These are phyloP conservation scores for Ceratocystiopsis sp. DNA, from an alignment of 2,329 filamentous ascomycete species.

Conservation along the genomic window DNA sequence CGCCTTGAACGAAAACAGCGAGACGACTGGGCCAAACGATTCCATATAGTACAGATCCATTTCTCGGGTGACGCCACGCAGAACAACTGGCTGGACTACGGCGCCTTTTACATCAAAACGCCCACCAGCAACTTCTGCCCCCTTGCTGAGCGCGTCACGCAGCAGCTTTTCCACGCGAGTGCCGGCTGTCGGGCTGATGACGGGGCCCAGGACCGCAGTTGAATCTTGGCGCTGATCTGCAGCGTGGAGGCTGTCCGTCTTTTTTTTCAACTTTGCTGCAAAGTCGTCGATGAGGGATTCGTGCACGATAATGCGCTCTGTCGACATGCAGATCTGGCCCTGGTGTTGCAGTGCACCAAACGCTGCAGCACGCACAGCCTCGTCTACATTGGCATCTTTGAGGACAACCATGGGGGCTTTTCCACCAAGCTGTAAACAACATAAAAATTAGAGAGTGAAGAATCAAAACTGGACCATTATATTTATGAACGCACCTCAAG, in stretches of 20 bases:
- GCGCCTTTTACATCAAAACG: constrained; percentile 58
- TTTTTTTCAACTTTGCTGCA: no score
- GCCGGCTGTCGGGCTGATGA: constrained; percentile 38
- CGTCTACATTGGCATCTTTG: constrained; percentile 43
- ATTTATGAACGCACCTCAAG: no score
- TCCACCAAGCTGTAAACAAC: constrained; percentile 37
- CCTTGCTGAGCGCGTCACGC: no score
- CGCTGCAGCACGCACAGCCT: constrained; percentile 51
- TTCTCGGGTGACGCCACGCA: constrained; percentile 44
- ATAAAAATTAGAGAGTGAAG: no score
- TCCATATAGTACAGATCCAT: constrained; percentile 53
- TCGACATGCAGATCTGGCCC: constrained; percentile 28
- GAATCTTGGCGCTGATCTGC: no score
- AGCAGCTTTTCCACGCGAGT: no score
- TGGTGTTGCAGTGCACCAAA: constrained; percentile 37
- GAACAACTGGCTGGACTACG: constrained; percentile 48
- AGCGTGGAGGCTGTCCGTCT: no score
- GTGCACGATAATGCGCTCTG: not conserved
- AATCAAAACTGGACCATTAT: no score
- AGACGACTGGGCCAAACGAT: constrained; percentile 66
- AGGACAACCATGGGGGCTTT: constrained; percentile 55
- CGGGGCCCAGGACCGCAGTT: constrained; percentile 16
- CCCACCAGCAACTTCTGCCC: constrained; percentile 17
- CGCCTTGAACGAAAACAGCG: constrained; percentile 58
- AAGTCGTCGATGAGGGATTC: no score